phyloP scores from a whole-genome alignment of 345 rosid genomes.

The Euphorbia tirucalli region DNA sequence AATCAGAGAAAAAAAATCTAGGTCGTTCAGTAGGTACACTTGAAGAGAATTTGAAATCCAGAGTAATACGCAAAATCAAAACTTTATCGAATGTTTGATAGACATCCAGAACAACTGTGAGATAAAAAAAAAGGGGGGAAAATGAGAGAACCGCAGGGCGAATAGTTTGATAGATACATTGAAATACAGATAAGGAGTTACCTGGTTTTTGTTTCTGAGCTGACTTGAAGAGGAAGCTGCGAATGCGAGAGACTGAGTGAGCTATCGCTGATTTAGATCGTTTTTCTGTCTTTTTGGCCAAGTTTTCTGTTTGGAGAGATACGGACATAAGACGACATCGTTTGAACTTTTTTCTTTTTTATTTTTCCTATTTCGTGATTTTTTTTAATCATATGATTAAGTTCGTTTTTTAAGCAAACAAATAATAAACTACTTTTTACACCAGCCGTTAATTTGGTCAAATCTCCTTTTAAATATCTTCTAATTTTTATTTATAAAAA shows the following conservation, averaged over 20 bases:
- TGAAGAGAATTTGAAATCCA: background rate
- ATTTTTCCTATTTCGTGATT: background rate
- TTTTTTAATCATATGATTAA: too few relatives aligned
- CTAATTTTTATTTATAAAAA: too few relatives aligned
- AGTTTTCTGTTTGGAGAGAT: background rate
- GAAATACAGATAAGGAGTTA: background rate
- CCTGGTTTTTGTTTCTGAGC: background rate
- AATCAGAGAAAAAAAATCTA: background rate
- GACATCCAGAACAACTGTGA: background rate
- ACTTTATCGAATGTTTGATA: background rate
- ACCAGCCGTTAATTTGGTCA: too few relatives aligned
- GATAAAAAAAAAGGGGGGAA: background rate
- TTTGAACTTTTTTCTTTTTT: background rate
- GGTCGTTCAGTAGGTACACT: background rate
- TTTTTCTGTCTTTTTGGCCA: background rate
- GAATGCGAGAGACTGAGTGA: background rate
- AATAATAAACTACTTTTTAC: too few relatives aligned
- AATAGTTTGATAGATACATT: background rate
- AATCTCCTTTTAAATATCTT: too few relatives aligned
- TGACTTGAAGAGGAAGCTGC: slow-evolving; percentile 1
- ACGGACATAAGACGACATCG: background rate
- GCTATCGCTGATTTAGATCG: background rate
- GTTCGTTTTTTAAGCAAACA: too few relatives aligned
- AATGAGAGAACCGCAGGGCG: background rate
- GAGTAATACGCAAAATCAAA: background rate